A percentile compares a stretch with the other conserved stretches of the same genome.
These are phyloP conservation scores for Cytospora mali DNA, from an alignment of 2,329 filamentous ascomycete species.

Conservation along the genomic window DNA sequence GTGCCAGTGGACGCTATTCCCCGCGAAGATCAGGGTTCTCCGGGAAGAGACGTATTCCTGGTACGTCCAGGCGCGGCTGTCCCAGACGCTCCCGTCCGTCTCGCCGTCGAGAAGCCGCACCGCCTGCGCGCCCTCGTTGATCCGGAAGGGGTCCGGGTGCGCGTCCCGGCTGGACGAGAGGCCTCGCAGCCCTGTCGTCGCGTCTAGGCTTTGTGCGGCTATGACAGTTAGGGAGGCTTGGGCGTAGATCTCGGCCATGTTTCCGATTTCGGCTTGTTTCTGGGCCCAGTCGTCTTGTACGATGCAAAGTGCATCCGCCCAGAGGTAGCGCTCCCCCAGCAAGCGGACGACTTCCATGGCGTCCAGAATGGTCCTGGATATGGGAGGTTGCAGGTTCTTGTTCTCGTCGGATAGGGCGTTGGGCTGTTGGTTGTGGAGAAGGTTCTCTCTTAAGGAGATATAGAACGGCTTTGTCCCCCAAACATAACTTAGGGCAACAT, in stretches of 20 bases:
- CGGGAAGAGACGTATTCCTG: background rate
- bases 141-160: background rate
- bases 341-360: background rate
- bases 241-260: slow-evolving; percentile 3
- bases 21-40: background rate
- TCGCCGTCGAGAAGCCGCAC: too few species aligned
- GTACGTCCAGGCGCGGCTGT: slow-evolving; percentile 1
- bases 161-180: background rate
- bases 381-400: background rate
- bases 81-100: background rate
- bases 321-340: slow-evolving; percentile 12
- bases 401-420: background rate
- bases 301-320: slow-evolving; percentile 13
- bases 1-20: background rate
- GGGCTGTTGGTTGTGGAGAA: background rate
- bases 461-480: background rate
- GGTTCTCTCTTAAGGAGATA: background rate
- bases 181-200: background rate
- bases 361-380: background rate
- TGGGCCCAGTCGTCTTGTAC: background rate
- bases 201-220: background rate
- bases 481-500: background rate
- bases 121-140: too few species aligned
- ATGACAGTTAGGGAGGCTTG: background rate
- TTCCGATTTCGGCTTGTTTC: background rate